These are phyloP conservation scores for Ascochyta clinopodiicola DNA, from an alignment of 2,329 filamentous ascomycete species.

Conservation along the genomic window DNA sequence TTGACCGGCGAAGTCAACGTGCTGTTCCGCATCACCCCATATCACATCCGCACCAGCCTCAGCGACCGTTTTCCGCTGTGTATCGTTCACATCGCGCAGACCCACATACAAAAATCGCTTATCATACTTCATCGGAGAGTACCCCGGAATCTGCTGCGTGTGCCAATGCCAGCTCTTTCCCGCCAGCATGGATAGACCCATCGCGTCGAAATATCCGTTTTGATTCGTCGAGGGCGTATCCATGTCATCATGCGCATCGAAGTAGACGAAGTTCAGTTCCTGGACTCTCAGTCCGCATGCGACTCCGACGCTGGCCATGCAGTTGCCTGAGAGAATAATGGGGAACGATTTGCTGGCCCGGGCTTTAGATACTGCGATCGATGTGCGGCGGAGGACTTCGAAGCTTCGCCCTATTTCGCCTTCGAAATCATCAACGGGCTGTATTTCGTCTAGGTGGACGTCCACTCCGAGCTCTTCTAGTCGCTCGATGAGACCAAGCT, in stretches of 20 bases:
- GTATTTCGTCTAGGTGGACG: conserved; percentile 35
- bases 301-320: conserved; percentile 46
- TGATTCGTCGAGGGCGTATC: conserved; percentile 45
- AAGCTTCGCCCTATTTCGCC: conserved; percentile 52
- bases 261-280: conserved; percentile 48
- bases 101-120: conserved; percentile 28
- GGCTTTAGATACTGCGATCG: conserved; percentile 39
- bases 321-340: conserved; percentile 51
- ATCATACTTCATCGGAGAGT: conserved; percentile 17
- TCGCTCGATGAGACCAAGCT: conserved; percentile 33
- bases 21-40: conserved; percentile 13
- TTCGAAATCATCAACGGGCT: conserved; percentile 46
- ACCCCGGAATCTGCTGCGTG: conserved; percentile 41
- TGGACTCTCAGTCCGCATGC: conserved; percentile 43
- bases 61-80: conserved; percentile 41
- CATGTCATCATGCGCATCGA: conserved; percentile 55
- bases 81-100: conserved; percentile 33
- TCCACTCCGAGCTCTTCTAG: conserved; percentile 34
- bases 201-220: conserved; percentile 50
- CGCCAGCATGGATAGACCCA: conserved; percentile 48
- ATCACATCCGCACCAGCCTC: conserved; percentile 31
- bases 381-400: conserved; percentile 50
- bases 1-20: conserved; percentile 11
- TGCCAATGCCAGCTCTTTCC: conserved; percentile 45
- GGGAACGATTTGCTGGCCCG: conserved; percentile 43